phyloP scores from a whole-genome alignment of 164 flowering plant genomes.

The Berberis vulgaris region DNA sequence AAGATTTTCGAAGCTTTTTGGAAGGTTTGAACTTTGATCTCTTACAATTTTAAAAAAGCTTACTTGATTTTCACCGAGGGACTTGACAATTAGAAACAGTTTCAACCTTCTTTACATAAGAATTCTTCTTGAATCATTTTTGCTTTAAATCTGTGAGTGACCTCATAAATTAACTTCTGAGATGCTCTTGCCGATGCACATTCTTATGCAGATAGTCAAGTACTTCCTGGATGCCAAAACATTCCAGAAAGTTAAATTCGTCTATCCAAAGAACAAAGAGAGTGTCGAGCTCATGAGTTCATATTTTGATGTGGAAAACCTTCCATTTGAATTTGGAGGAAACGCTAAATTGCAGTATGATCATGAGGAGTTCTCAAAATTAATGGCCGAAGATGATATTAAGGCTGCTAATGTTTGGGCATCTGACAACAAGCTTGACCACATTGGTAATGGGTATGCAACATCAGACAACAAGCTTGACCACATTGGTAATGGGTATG shows the following conservation, averaged over 20 bases:
- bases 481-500: constrained; percentile 19
- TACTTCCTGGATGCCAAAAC: constrained; percentile 83
- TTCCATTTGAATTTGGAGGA: constrained; percentile 84
- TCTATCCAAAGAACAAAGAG: constrained; percentile 73
- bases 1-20: constrained; percentile 88
- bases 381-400: constrained; percentile 71
- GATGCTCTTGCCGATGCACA: neutral
- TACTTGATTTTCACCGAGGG: neutral
- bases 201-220: constrained; percentile 62
- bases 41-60: neutral
- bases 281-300: constrained; percentile 77
- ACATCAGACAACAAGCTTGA: constrained; percentile 39
- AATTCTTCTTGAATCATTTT: neutral
- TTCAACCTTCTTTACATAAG: neutral
- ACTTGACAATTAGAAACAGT: neutral
- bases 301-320: constrained; percentile 68
- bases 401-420: constrained; percentile 58
- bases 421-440: constrained; percentile 27
- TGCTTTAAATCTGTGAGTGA: too few species aligned
- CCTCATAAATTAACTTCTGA: neutral
- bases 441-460: constrained; percentile 19
- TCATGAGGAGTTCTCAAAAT: constrained; percentile 76
- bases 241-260: constrained; percentile 79
- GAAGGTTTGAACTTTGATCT: constrained; percentile 49
- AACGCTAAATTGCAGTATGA: constrained; percentile 49